Evolutionary conservation across 2,329 filamentous ascomycete species (phyloP), one percentile per base, ranked within the genome.

Genomic region (Hysterium pulicare): DNA sequence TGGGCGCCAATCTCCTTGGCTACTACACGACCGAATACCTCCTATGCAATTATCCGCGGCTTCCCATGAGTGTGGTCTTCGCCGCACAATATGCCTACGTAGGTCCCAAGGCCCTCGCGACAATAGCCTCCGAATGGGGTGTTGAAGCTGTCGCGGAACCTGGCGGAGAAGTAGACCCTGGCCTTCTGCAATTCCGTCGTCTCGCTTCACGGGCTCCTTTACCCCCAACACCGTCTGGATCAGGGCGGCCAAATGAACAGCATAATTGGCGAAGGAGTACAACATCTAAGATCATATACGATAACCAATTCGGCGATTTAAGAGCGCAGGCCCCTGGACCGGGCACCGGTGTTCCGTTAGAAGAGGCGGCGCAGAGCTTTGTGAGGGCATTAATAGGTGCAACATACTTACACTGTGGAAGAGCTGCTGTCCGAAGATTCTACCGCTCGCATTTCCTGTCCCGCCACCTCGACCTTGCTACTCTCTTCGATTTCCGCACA

Each of bases 11-110:
- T 53, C 77, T 98, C 53, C 80, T 97, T 56, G 83, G 85, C 66
- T 94, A 93, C 73, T 90, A 96, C 67, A 85, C 87, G 48, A 81
- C 87, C 59, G 93, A 98, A 76, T 84, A 85, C 71, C 79, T 98
- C 51, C 73, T 96, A 54, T 89, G 85, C 73, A 86, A 83, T 60
- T 97, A 90, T 70, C 93, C 93, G 11, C 89, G 93, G 38, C 78
- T 98, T 41, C 93, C 93, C 41, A 86, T 93, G 78, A 71, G 79
- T n/a, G 85, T 98, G 43, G 73, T 95, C 40, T 94, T 89, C 70
- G 83, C 90, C 40, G 86, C 89, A 23, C 84, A 95, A 73, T 84
- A 86, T 58, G 90, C 87, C 35, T 97, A 89, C 64, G 78, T 84
- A 35, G 93, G 93, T 4, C 78, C 81, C 5, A 80, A 82, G 52